These are phyloP conservation scores for Boletus sensibilis DNA, from an alignment of 768 basidiomycete genomes.

Conservation along the genomic window DNA sequence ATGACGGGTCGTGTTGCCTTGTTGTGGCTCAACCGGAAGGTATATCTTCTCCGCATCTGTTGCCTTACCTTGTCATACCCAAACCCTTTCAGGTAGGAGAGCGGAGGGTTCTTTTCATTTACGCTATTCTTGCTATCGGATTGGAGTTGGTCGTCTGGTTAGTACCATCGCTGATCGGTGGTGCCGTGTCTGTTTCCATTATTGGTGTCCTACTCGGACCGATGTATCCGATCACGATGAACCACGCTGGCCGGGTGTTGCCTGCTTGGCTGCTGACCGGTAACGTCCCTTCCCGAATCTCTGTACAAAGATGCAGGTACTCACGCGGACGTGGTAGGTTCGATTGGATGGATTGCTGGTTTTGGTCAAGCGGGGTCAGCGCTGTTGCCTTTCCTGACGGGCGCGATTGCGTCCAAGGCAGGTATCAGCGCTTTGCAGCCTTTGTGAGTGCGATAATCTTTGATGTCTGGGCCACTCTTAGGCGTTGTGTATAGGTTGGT, in stretches of 20 bases:
- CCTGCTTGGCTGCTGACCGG: constrained; percentile 67
- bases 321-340: constrained; percentile 31
- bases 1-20: constrained; percentile 55
- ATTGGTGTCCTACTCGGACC: constrained; percentile 55
- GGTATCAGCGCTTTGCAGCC: constrained; percentile 47
- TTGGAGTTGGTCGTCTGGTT: constrained; percentile 60
- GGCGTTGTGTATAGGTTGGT: constrained; percentile 23
- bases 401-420: constrained; percentile 60
- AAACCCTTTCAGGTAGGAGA: constrained; percentile 46
- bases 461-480: not conserved
- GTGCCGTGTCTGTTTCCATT: constrained; percentile 54
- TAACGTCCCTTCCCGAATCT: not conserved
- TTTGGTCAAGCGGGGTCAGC: constrained; percentile 74
- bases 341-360: constrained; percentile 68
- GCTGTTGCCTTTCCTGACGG: constrained; percentile 69
- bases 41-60: constrained; percentile 9
- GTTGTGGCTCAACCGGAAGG: constrained; percentile 56
- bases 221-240: constrained; percentile 61
- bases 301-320: not conserved
- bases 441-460: constrained; percentile 17
- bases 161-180: constrained; percentile 50
- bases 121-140: constrained; percentile 50
- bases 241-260: constrained; percentile 62
- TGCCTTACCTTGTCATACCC: not conserved
- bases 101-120: constrained; percentile 51